Evolutionary conservation across 352 stramenopile genomes (phyloP), one percentile per base, ranked within the genome.

Genomic region (Pythium aphanidermatum): DNA sequence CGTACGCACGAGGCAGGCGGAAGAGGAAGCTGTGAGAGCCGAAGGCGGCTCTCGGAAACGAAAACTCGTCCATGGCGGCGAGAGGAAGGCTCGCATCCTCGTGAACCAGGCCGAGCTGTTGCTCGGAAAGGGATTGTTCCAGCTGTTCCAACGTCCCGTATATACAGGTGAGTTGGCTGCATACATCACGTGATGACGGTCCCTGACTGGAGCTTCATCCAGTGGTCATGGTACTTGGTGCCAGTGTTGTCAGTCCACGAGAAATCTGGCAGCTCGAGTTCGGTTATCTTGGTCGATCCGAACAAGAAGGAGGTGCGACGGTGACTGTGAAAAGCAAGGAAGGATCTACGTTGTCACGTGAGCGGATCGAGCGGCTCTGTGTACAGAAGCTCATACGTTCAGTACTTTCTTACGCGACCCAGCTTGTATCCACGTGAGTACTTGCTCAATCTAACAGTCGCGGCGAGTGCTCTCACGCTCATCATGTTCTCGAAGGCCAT

Each of bases 201-300:
- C 35, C 38, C 9, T 40, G 13, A 12, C 9, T 50, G 19, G 0
- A 30, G 25, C 19, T 52, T 9, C 12, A 3, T 58, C n/a, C 32
- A 87, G 76, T 84, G 19, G 70, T 51, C 20, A 44, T 88, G 14
- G 53, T 86, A 38, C 79, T 88, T 49, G 75, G 75, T 1, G 49
- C 70, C 17, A 83, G 68, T 16, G 38, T 79, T 11, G 60, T 69
- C 28, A 81, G 63, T 55, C 71, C 75, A 12, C 58, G 73, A 9
- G 75, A 88, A 39, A 55, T 63, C 30, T 61, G 75, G 12, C 50
- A 74, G 33, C 25, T 88, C 20, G 68, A 84, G 16, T 84, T 88
- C 39, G n/a, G n/a, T n/a, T 13, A 44, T 13, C 35, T 46, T 9
- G 39, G 45, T 3, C 3, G 29, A 44, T 19, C 12, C 20, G n/a